Base-by-base conservation (phyloP, 495 filamentous ascomycete genomes). In the Xylaria bambusicola region DNA sequence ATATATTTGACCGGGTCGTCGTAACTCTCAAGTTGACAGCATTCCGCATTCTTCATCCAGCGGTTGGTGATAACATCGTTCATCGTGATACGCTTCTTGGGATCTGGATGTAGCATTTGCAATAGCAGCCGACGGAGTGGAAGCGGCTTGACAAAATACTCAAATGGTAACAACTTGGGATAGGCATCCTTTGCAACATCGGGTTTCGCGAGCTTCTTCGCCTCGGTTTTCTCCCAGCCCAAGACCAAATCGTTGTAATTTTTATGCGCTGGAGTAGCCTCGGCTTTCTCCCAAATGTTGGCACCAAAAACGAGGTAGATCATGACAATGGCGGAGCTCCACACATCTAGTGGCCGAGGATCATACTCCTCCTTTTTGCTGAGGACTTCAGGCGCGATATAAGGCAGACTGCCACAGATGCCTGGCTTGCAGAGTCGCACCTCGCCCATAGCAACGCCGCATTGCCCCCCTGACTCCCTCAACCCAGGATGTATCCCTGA, bases 381-480 rank as follows among this genome's bases (percentile, higher is more conserved):
- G 23, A 90, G 75, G 8, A 92, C 86, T 71, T 93, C 90, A 12
- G 90, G 90, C 6, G 90, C 85, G 60, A 92, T 86, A 67, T 93
- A 93, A 7, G 88, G 87, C 57, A 83, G 71, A 69, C 86, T 90
- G 62, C 90, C 89, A 66, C 87, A 89, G 47, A 92, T 86, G 15
- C 87, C 87, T 0, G 88, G 86, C 26, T 80, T 75, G 71, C 88
- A 91, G 41, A 82, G 77, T 40, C 86, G 80, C 20, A 88, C 68
- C 36, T 88, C 86, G 56, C 76, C 77, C 83, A 89, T 88, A 54
- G 83, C 78, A 64, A 80, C 80, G 53, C 85, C 87, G 73, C 86
- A 88, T 66, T 85, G 77, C 40, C 84, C 83, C 41, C 80, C 83
- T 13, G 86, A 81, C 59, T 82, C 77, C 52, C 83, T 72, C 24